Evolutionary conservation across 176 grass and related monocot genomes (phyloP).

Genomic region (Cenchrus americanus): DNA sequence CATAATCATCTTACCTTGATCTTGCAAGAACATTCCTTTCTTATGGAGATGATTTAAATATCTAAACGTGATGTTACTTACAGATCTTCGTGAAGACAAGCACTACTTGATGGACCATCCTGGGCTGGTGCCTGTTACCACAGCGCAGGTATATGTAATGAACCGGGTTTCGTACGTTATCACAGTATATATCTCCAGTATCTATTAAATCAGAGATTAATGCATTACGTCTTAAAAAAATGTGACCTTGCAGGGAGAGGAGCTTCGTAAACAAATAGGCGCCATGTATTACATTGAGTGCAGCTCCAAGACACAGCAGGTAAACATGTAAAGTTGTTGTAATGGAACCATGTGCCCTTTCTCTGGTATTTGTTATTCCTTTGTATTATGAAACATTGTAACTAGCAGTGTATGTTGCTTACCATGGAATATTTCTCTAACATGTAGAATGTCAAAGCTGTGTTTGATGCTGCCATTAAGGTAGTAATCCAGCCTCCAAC

Average conservation of each 20-base stretch:
- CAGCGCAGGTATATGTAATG: slow-evolving; percentile 64
- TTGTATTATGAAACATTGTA: slow-evolving; percentile 2
- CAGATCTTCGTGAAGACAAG: slow-evolving; percentile 99
- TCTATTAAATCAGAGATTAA: not conserved
- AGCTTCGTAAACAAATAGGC: slow-evolving; percentile 91
- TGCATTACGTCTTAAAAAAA: slow-evolving; percentile 12
- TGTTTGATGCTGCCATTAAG: slow-evolving; percentile 99
- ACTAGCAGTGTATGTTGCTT: not conserved
- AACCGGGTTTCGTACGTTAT: too few species aligned
- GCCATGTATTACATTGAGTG: slow-evolving; percentile 95
- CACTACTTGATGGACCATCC: slow-evolving; percentile 97
- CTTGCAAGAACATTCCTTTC: not conserved
- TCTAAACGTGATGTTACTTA: slow-evolving; percentile 39
- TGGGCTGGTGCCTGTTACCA: slow-evolving; percentile 86
- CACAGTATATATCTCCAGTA: not conserved
- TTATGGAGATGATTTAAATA: slow-evolving; percentile 11
- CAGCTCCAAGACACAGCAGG: slow-evolving; percentile 99
- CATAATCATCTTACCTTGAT: not conserved
- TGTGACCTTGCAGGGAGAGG: slow-evolving; percentile 66
- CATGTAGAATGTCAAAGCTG: slow-evolving; percentile 94
- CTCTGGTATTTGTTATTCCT: slow-evolving; percentile 3
- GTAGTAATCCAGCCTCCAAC: slow-evolving; percentile 94
- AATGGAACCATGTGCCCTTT: not conserved
- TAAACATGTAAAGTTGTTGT: slow-evolving; percentile 58
- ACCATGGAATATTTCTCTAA: slow-evolving; percentile 33